Conservation (phyloP, 2,329 filamentous ascomycete genomes). For the Pseudogymnoascus sp. region DNA sequence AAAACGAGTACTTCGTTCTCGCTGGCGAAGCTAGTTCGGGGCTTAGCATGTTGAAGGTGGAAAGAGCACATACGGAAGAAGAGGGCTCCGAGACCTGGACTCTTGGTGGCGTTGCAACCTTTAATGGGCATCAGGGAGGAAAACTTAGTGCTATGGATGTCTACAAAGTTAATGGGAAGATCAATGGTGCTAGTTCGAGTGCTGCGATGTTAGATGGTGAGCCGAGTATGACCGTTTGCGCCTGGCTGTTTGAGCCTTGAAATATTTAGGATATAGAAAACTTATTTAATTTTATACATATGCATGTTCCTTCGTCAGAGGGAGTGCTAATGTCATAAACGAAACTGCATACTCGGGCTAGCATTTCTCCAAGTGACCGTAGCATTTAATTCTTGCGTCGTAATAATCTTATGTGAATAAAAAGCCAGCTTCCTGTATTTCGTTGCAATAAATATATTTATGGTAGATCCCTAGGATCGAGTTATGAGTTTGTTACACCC, state of each 20-base stretch:
- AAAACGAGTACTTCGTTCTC: neutral
- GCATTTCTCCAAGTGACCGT: too few species aligned
- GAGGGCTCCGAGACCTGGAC: neutral
- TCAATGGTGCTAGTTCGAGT: neutral
- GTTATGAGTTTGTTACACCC: neutral
- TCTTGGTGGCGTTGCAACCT: neutral
- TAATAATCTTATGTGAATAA: neutral
- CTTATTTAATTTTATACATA: too few species aligned
- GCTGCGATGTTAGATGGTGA: neutral
- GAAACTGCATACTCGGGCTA: too few species aligned
- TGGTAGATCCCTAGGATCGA: neutral
- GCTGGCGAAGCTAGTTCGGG: neutral
- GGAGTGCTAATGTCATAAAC: too few species aligned
- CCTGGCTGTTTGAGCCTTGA: neutral
- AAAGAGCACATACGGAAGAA: neutral
- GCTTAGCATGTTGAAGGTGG: neutral
- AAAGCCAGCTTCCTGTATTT: neutral
- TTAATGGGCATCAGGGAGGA: neutral
- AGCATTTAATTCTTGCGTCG: neutral
- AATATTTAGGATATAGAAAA: neutral
- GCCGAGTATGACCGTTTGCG: neutral
- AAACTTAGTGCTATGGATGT: neutral
- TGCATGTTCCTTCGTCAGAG: too few species aligned
- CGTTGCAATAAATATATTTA: neutral
- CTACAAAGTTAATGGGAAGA: neutral